phyloP scores from a whole-genome alignment of 345 rosid species.

The Bruguiera parviflora region DNA sequence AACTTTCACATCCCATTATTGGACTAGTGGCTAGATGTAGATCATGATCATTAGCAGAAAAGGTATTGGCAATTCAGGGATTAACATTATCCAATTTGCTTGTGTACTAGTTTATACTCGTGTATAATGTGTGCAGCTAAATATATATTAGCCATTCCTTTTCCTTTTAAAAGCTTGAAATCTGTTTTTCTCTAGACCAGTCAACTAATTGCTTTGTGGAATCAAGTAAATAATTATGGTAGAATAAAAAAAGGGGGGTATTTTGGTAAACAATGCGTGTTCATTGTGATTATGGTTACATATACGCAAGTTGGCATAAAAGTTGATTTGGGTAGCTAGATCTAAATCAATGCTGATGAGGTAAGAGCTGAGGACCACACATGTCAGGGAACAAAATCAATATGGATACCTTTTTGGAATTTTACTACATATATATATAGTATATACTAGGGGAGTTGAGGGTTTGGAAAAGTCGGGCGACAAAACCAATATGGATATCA shows the following conservation, averaged over 20 bases:
- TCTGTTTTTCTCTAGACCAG: not conserved
- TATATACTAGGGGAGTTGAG: not conserved
- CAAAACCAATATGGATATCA: too few relatives aligned
- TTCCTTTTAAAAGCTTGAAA: not conserved
- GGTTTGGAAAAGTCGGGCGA: not conserved
- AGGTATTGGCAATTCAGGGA: not conserved
- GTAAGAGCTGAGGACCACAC: not conserved
- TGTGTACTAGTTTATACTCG: not conserved
- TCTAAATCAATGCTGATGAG: not conserved
- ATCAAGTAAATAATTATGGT: not conserved
- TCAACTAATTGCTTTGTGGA: not conserved
- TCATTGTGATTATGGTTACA: not conserved
- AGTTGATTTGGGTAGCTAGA: not conserved
- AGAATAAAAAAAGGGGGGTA: not conserved
- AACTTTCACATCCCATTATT: too few relatives aligned
- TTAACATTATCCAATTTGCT: not conserved
- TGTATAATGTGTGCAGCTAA: not conserved
- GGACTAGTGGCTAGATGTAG: not conserved
- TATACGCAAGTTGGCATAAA: not conserved
- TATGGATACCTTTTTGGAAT: not conserved
- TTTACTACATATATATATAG: not conserved
- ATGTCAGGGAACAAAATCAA: conserved; percentile 6
- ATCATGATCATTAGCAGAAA: not conserved
- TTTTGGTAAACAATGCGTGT: not conserved
- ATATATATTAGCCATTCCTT: not conserved